These are phyloP conservation scores for Leucosporidium scottii DNA, from an alignment of 768 basidiomycete genomes.

Conservation along the genomic window DNA sequence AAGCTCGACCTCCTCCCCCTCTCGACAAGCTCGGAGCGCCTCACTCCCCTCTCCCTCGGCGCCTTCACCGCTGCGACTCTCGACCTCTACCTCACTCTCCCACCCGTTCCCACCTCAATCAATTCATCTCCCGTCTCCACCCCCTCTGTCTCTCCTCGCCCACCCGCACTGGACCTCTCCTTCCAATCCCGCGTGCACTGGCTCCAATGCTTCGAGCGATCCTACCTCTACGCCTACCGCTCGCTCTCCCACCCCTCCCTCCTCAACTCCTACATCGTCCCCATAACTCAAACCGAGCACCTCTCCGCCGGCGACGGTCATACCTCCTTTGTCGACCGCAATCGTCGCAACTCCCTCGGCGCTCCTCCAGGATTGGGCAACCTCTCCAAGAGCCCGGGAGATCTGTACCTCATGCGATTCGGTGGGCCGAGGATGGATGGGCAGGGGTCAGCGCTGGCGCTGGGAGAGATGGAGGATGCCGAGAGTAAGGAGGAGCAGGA, in stretches of 20 bases:
- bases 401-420: no score
- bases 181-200: conserved; percentile 44
- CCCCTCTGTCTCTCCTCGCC: background rate
- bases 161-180: conserved; percentile 9
- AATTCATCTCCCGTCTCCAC: conserved; percentile 25
- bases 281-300: background rate
- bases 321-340: no score
- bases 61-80: conserved; percentile 37
- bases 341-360: no score
- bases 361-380: no score
- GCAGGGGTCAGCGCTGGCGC: no score
- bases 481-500: no score
- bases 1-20: conserved; percentile 53
- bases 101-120: conserved; percentile 3
- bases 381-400: no score
- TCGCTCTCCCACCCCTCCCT: conserved; percentile 44
- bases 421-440: no score
- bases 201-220: conserved; percentile 54
- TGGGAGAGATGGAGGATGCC: no score
- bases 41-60: conserved; percentile 1
- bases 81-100: conserved; percentile 42
- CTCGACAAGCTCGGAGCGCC: conserved; percentile 40
- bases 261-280: background rate
- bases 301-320: no score
- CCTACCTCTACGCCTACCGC: conserved; percentile 50